Conservation (phyloP, 1,284 basidiomycete species). For the Ustilago vetiveriae region DNA sequence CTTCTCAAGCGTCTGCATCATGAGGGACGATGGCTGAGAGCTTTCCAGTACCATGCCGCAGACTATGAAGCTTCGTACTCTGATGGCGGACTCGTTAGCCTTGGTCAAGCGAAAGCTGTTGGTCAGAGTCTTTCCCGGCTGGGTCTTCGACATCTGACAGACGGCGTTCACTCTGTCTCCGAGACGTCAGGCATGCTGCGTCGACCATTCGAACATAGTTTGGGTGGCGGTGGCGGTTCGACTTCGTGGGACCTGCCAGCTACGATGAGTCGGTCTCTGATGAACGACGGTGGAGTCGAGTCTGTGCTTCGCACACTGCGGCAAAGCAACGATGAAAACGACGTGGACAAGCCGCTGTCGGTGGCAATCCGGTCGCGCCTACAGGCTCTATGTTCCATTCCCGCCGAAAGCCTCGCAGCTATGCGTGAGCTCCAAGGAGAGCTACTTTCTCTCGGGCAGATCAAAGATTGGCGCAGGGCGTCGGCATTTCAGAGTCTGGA, state of each 20-base stretch:
- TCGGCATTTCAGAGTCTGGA: constrained; percentile 16
- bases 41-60: constrained; percentile 88
- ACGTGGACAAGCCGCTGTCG: constrained; percentile 26
- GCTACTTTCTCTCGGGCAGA: constrained; percentile 47
- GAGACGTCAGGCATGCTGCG: background rate
- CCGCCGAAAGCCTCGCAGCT: constrained; percentile 32
- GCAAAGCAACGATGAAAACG: constrained; percentile 70
- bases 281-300: constrained; percentile 73
- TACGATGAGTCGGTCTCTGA: constrained; percentile 7
- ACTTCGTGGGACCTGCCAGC: constrained; percentile 81
- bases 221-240: no score
- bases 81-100: background rate
- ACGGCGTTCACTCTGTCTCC: constrained; percentile 59
- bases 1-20: constrained; percentile 87
- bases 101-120: constrained; percentile 2
- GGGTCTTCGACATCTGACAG: constrained; percentile 84
- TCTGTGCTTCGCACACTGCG: constrained; percentile 74
- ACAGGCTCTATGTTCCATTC: constrained; percentile 22
- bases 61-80: constrained; percentile 72
- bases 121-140: constrained; percentile 76
- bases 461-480: constrained; percentile 36
- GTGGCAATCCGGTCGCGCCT: constrained; percentile 34
- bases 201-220: no score
- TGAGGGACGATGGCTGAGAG: constrained; percentile 88
- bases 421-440: constrained; percentile 30